These are phyloP conservation scores for Lenzites betulinus DNA, from an alignment of 768 basidiomycete genomes.

Conservation along the genomic window DNA sequence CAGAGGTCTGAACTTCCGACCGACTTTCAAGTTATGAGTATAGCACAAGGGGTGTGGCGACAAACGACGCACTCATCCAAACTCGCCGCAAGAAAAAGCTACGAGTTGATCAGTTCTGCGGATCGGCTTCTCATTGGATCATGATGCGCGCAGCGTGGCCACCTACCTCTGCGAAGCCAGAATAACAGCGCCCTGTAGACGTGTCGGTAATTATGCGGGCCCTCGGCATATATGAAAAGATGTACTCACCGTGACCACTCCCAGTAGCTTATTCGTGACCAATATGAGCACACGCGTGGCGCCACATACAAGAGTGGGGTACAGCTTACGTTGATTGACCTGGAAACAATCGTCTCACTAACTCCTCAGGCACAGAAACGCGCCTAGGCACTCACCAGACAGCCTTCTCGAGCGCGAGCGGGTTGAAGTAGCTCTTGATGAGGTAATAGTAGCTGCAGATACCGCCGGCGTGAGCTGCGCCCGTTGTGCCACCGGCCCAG, in stretches of 20 bases:
- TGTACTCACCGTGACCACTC: conserved; percentile 9
- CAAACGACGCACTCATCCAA: neutral
- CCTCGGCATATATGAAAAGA: too few species aligned
- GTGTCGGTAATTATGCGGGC: neutral
- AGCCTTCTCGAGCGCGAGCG: neutral
- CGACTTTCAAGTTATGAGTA: neutral
- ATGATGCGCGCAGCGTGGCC: neutral
- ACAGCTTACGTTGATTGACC: conserved; percentile 12
- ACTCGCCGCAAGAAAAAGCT: conserved; percentile 13
- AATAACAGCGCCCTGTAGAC: neutral
- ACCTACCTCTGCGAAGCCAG: conserved; percentile 2
- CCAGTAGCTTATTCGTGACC: neutral
- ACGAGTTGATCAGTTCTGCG: too few species aligned
- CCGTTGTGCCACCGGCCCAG: too few species aligned
- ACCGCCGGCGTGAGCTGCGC: neutral
- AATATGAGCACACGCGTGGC: neutral
- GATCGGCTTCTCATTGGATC: too few species aligned
- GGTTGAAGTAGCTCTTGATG: conserved; percentile 11
- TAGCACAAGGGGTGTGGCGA: neutral
- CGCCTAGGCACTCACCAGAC: conserved; percentile 3
- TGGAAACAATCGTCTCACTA: neutral
- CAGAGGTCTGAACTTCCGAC: neutral
- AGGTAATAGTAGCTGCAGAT: conserved; percentile 12
- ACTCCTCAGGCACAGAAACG: neutral
- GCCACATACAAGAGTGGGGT: neutral